A percentile compares a stretch with the other conserved stretches of the same genome.
These are phyloP conservation scores for Rosa persica DNA, from an alignment of 306 rosid species.

Conservation along the genomic window DNA sequence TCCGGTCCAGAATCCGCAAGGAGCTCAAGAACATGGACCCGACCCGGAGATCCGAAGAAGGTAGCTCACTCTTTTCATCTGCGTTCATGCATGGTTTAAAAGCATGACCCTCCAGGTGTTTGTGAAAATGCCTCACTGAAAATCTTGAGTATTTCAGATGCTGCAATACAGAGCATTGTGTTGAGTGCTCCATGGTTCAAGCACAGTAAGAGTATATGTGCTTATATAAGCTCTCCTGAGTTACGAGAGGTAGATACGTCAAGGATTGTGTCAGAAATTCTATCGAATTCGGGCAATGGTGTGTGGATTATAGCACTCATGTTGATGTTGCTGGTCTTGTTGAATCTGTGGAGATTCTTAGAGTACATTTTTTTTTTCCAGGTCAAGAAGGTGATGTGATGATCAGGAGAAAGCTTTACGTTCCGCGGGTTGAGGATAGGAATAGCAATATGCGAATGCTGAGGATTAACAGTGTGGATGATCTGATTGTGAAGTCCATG, in stretches of 20 bases:
- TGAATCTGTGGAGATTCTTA: not conserved
- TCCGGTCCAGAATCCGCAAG: slow-evolving; percentile 69
- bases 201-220: slow-evolving; percentile 61
- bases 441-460: slow-evolving; percentile 87
- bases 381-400: slow-evolving; percentile 34
- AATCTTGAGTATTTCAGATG: slow-evolving; percentile 35
- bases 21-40: slow-evolving; percentile 68
- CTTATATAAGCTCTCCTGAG: slow-evolving; percentile 75
- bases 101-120: not conserved
- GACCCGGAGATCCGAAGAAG: slow-evolving; percentile 66
- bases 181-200: slow-evolving; percentile 75
- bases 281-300: slow-evolving; percentile 43
- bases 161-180: slow-evolving; percentile 59
- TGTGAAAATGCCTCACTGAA: slow-evolving; percentile 12
- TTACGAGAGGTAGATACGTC: slow-evolving; percentile 81
- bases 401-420: slow-evolving; percentile 55
- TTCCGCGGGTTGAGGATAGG: slow-evolving; percentile 92
- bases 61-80: slow-evolving; percentile 14
- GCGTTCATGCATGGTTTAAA: not conserved
- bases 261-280: slow-evolving; percentile 52
- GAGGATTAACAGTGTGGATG: slow-evolving; percentile 62
- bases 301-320: not conserved
- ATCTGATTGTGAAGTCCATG: slow-evolving; percentile 86
- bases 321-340: not conserved
- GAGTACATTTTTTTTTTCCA: not conserved